Conservation (phyloP, 768 basidiomycete genomes). For the Podaxis mareebaensis region DNA sequence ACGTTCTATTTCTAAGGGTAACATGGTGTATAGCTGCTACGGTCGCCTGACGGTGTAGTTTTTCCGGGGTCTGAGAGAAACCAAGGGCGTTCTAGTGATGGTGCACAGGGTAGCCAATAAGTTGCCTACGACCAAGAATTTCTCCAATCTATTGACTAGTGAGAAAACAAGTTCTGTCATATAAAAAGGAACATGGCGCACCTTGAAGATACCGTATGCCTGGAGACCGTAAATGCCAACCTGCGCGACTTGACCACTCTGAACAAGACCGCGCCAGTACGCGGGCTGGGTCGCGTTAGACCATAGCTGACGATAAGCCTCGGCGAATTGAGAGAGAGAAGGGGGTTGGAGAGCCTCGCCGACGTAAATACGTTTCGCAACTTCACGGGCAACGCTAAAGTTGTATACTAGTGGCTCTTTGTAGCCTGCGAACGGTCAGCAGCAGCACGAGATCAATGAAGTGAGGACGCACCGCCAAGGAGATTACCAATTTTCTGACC, state of each 20-base stretch:
- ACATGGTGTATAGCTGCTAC: too few relatives aligned
- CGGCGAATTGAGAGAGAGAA: constrained; percentile 49
- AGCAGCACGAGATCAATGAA: neutral
- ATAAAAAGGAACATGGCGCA: too few relatives aligned
- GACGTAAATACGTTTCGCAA: constrained; percentile 74
- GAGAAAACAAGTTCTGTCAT: too few relatives aligned
- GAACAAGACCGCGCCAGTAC: constrained; percentile 62
- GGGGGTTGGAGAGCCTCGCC: constrained; percentile 76
- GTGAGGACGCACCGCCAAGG: constrained; percentile 45
- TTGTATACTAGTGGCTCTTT: constrained; percentile 80
- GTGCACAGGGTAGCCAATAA: too few relatives aligned
- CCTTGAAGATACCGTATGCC: constrained; percentile 90
- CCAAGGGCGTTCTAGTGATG: too few relatives aligned
- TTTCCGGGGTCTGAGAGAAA: too few relatives aligned
- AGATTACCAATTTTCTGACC: constrained; percentile 55
- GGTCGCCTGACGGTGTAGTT: too few relatives aligned
- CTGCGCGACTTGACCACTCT: constrained; percentile 65
- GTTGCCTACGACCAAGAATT: too few relatives aligned
- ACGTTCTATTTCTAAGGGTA: too few relatives aligned
- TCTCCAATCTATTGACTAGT: too few relatives aligned
- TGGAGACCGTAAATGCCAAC: constrained; percentile 79
- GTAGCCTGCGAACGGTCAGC: constrained; percentile 48
- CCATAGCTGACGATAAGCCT: constrained; percentile 68
- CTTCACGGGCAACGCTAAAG: constrained; percentile 70
- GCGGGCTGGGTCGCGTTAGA: constrained; percentile 52